Evolutionary conservation across 371 early-diverging fungal species (phyloP).

Genomic region (Smittium mucronatum): DNA sequence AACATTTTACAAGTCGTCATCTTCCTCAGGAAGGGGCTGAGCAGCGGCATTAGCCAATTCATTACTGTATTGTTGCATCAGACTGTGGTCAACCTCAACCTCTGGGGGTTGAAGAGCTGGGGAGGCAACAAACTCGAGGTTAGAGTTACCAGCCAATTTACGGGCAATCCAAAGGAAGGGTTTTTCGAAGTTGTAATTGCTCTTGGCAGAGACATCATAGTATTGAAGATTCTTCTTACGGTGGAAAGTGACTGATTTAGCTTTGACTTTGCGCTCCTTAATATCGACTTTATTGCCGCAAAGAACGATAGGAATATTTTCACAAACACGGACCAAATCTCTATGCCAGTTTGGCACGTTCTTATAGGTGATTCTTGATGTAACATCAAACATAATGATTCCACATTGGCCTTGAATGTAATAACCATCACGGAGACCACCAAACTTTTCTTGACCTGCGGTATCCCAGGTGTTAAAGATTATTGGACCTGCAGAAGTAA

Average conservation of each 20-base stretch:
- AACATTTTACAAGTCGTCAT: conserved; percentile 45
- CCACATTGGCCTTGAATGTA: conserved; percentile 99
- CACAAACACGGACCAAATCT: conserved; percentile 96
- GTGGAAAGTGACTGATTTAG: conserved; percentile 99
- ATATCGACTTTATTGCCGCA: conserved; percentile 99
- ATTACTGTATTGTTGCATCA: conserved; percentile 64
- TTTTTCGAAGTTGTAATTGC: conserved; percentile 99
- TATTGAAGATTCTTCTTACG: conserved; percentile 99
- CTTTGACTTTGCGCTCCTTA: conserved; percentile 99
- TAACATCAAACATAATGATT: conserved; percentile 99
- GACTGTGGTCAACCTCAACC: conserved; percentile 63
- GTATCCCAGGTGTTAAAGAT: conserved; percentile 99
- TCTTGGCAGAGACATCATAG: conserved; percentile 99
- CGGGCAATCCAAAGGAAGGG: conserved; percentile 99
- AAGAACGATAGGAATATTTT: conserved; percentile 99
- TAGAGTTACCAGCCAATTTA: conserved; percentile 88
- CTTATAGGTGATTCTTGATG: conserved; percentile 98
- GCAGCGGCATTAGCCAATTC: conserved; percentile 65
- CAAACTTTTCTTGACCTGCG: conserved; percentile 99
- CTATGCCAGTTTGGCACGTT: conserved; percentile 99
- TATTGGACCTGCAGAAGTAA: conserved; percentile 93
- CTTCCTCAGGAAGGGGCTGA: conserved; percentile 83
- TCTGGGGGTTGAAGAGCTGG: conserved; percentile 97
- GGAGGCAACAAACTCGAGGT: conserved; percentile 95
- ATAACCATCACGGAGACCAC: conserved; percentile 99